Evolutionary conservation across 2,329 filamentous ascomycete genomes (phyloP), one percentile per base, ranked within the genome.

Genomic region (Trichoderma oligosporum): DNA sequence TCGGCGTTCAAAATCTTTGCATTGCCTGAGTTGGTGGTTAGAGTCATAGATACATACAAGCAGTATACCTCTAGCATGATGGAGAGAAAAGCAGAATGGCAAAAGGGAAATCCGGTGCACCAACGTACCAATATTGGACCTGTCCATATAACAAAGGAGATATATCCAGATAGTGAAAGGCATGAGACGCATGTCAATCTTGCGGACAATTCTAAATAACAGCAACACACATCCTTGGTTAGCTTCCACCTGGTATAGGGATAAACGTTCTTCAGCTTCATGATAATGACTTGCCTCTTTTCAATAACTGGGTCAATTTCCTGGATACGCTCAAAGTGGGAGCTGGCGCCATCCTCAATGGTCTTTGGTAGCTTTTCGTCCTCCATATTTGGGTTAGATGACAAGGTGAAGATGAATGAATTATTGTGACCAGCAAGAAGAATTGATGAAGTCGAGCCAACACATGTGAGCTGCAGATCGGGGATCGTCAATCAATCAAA

Each of bases 341-440:
- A 49, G 46, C 46, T 49, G 22, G 35, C 35, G 6, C 33, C 46
- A 49, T 49, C 46, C 9, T 49, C 33, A 6, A 49, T 38, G 22
- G 46, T 38, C 46, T 49, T 49, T 49, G 46, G 46, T 11, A 38
- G 22, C 22, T 49, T 49, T 18, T 49, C 46, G 22, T 49, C 46
- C 11, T 49, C 46, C 46, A 49, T 49, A 5, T 22, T 24, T 49
- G 22, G 7, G 7, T 18, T 16, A n/a, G 11, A 20, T 29, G 14
- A 49, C 35, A 20, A 38, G 3, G 25, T 38, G 22, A 38, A 8
- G 22, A 38, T 16, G 14, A 27, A 9, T 14, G n/a, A n/a, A n/a
- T 49, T 22, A 6, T 18, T 27, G 22, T 38, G 38, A 14, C 4
- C 27, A 4, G 7, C 12, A 0, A 8, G 12, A 38, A 38, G 6